Evolutionary conservation across 2,329 filamentous ascomycete genomes (phyloP), one percentile per base, ranked within the genome.

Genomic region (Proliferodiscus dingleyae): DNA sequence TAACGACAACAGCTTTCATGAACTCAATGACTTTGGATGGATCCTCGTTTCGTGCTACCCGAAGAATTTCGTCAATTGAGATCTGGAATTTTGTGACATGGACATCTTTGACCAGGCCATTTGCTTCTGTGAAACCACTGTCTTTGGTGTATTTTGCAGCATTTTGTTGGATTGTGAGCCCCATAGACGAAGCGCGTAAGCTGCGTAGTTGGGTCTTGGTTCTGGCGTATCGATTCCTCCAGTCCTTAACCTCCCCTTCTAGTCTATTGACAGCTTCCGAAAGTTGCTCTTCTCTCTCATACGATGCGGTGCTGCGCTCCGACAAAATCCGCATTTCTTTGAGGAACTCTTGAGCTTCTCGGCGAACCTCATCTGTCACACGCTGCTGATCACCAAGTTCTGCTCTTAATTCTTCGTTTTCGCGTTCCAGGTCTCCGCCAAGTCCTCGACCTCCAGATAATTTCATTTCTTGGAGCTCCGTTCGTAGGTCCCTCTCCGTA

Each of bases 1-100:
- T 83, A 55, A 87, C 75, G 33, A 96, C 82, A 22, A 96, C 89
- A 45, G 78, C 72, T 66, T 95, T 95, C 82, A 96, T 91, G 56
- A 85, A 81, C 36, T 93, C 85, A 39, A 94, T 81, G 26, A 93
- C 83, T 54, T 79, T 78, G 37, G 84, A 78, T 1, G 89, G 81
- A 42, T 85, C 79, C n/a, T 85, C 80, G 26, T 75, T 75, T 40
- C 90, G 82, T 15, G 89, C 89, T 32, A 76, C 78, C 53, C 84
- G 84, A 28, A 98, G 74, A 30, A 97, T 75, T 59, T 97, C 91
- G 62, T 98, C 91, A 50, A 98, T 87, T 18, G 89, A 80, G 49
- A 97, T 84, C 66, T 98, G 93, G 71, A 95, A 97, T 61, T 88
- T 90, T 41, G 91, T 96, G 54, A 98, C 81, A 63, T 96, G 87